Conservation (phyloP, 1,139 yeast species). For the Candida mesenterica region DNA sequence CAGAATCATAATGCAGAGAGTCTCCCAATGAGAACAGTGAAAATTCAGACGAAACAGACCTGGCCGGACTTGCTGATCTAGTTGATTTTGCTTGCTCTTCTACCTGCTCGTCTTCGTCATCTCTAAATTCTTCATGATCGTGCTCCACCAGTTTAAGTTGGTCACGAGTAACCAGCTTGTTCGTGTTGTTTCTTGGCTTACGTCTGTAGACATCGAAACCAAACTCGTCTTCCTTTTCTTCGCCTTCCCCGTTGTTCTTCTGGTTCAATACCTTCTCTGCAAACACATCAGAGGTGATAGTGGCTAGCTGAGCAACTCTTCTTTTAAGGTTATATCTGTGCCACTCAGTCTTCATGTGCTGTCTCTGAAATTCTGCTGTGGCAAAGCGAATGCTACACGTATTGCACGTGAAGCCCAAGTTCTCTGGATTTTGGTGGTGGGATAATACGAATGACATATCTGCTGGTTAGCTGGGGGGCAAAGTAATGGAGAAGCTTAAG, state of each 20-base stretch:
- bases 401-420: slow-evolving; percentile 68
- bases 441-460: slow-evolving; percentile 28
- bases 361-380: slow-evolving; percentile 75
- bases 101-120: slow-evolving; percentile 7
- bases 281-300: slow-evolving; percentile 76
- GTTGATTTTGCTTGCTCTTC: slow-evolving; percentile 6
- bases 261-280: slow-evolving; percentile 64
- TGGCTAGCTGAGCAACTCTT: slow-evolving; percentile 80
- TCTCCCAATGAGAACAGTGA: slow-evolving; percentile 71
- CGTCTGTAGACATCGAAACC: slow-evolving; percentile 51
- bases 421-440: slow-evolving; percentile 34
- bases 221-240: slow-evolving; percentile 59
- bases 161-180: slow-evolving; percentile 23
- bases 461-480: too few relatives aligned
- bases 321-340: slow-evolving; percentile 90
- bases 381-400: slow-evolving; percentile 82
- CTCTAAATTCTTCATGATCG: not conserved
- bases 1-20: slow-evolving; percentile 42
- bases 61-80: slow-evolving; percentile 52
- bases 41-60: slow-evolving; percentile 53
- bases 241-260: slow-evolving; percentile 24
- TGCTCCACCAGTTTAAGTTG: slow-evolving; percentile 8
- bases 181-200: slow-evolving; percentile 22
- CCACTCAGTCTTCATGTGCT: slow-evolving; percentile 97
- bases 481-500: too few relatives aligned